A percentile compares a stretch with the other conserved stretches of the same genome.
Evolutionary conservation across 139 green algal species (phyloP).

Genomic region (Chlamydomonas sphaeroides): DNA sequence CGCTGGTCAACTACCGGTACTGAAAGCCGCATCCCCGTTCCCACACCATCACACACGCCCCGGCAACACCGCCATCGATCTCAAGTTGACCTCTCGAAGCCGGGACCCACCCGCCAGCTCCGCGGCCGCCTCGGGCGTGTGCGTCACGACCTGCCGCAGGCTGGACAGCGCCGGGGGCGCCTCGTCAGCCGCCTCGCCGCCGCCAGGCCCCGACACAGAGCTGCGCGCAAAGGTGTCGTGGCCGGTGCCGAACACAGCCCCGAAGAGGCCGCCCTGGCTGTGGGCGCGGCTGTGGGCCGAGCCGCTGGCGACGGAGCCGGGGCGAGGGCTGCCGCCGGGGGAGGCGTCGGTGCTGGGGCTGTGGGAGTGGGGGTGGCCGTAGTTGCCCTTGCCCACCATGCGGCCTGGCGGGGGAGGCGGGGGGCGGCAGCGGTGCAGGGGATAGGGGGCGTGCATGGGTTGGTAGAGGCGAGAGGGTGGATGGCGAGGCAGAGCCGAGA

Average conservation of each 20-base stretch:
- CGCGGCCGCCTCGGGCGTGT: constrained; percentile 12
- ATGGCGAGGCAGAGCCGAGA: no score
- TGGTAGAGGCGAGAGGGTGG: not conserved
- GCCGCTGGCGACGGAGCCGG: not conserved
- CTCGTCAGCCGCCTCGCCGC: not conserved
- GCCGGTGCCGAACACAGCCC: no score
- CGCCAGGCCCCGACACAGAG: not conserved
- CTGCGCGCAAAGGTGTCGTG: no score
- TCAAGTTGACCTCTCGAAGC: not conserved
- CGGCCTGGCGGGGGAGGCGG: constrained; percentile 6
- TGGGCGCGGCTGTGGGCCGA: no score
- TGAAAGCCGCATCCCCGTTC: no score
- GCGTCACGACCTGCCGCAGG: constrained; percentile 4
- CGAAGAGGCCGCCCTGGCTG: not conserved
- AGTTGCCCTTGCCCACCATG: constrained; percentile 34
- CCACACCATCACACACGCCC: no score
- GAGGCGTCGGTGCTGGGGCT: not conserved
- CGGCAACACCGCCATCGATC: not conserved
- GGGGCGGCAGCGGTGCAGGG: no score
- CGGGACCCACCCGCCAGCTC: constrained; percentile 18
- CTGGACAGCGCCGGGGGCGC: not conserved
- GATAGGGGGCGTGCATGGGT: no score
- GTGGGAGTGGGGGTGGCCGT: constrained; percentile 11
- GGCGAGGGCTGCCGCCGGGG: not conserved
- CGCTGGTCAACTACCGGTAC: no score